Conservation (phyloP, 2,329 filamentous ascomycete species). For the Penicillium sp. region DNA sequence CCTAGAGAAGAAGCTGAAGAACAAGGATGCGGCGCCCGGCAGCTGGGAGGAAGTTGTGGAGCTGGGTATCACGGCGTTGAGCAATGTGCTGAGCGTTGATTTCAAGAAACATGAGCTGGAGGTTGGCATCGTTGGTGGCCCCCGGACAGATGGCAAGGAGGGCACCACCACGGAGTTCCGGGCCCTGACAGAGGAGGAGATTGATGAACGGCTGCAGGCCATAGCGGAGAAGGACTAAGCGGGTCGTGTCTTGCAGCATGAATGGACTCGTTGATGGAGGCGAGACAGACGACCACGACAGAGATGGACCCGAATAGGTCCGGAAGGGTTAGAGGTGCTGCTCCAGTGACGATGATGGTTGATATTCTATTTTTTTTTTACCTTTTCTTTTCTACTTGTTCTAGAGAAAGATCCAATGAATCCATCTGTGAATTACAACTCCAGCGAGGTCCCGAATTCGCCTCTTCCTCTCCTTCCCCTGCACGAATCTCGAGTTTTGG, state of each 20-base stretch:
- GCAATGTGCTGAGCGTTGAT: slow-evolving; percentile 96
- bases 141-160: slow-evolving; percentile 79
- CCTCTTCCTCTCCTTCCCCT: slow-evolving; percentile 15
- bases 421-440: slow-evolving; percentile 31
- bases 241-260: slow-evolving; percentile 22
- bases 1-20: slow-evolving; percentile 99
- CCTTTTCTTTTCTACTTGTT: background rate
- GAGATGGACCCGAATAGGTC: slow-evolving; percentile 25
- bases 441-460: slow-evolving; percentile 11
- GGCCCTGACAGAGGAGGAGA: slow-evolving; percentile 93
- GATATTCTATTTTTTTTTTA: slow-evolving; percentile 5
- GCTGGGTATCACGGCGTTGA: slow-evolving; percentile 91
- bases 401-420: slow-evolving; percentile 23
- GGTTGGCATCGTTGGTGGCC: slow-evolving; percentile 94
- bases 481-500: slow-evolving; percentile 24
- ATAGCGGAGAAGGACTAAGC: slow-evolving; percentile 97
- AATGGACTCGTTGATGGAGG: slow-evolving; percentile 7
- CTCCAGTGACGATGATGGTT: slow-evolving; percentile 3
- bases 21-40: slow-evolving; percentile 92
- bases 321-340: background rate
- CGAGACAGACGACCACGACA: background rate
- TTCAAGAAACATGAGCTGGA: slow-evolving; percentile 99
- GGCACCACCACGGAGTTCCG: slow-evolving; percentile 81
- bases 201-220: slow-evolving; percentile 95
- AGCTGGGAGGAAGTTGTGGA: slow-evolving; percentile 98